Evolutionary conservation across 2,329 filamentous ascomycete genomes (phyloP), one percentile per base, ranked within the genome.

Genomic region (Juglanconis sp.): DNA sequence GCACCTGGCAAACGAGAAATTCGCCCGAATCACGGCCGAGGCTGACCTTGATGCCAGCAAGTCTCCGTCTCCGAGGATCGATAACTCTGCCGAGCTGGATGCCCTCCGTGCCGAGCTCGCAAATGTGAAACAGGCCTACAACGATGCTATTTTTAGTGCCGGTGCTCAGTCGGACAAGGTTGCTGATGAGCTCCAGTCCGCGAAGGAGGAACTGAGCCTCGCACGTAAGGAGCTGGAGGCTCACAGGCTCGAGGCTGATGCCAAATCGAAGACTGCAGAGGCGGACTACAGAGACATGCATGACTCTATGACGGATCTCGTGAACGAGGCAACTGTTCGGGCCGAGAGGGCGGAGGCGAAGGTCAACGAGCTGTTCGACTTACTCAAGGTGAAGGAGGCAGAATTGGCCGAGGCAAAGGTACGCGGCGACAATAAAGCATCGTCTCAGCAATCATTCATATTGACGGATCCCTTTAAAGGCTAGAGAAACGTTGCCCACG

Each of bases 231-330:
- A 85, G 55, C 73, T 86, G 0, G 80, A 83, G 63, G 77, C 81
- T 7, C 74, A 80, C 66, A 79, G 77, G 70, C 74, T 78, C 30
- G 79, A 83, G 66, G 77, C 79, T 3, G 79, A 81, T 10, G 78
- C 78, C 10, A 79, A 78, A 69, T 68, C 76, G 56, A 84, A 85
- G 79, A 83, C 78, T n/a, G 76, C 81, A 51, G 76, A 79, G 70
- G 77, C 79, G n/a, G 83, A 87, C 69, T 87, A 85, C 71, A 79
- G 82, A 68, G 84, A 87, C 64, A 81, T 88, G 75, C 82, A 85
- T 68, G 84, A 88, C 55, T 85, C 81, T 62, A 79, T 88, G 76
- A 86, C 81, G 4, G 73, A 81, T 65, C 74, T 87, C 56, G 77
- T 86, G 2, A 84, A 87, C 69, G 84, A 87, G 67, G 81, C 82